Base-by-base conservation (phyloP, 176 grass and related monocot genomes). In the Cenchrus americanus region DNA sequence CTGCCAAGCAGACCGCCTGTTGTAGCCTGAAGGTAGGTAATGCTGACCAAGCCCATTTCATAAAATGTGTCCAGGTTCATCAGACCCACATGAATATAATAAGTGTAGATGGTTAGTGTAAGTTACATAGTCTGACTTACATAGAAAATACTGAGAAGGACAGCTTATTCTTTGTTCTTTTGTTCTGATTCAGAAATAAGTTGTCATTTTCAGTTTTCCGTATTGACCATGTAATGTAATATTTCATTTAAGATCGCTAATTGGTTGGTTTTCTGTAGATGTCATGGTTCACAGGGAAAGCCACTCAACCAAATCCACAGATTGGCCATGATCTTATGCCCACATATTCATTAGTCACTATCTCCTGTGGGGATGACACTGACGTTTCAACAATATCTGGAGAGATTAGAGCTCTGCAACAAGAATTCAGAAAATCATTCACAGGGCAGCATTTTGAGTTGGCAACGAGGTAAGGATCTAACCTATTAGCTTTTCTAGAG, bases 261-360 rank as follows among this genome's bases (percentile, higher is more conserved):
- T 50, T 26, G 19, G 18, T 55, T 82, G 32, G 8, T 5, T 81
- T 83, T 71, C 63, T 57, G 41, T 69, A 83, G 73, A 82, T 82
- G 70, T 51, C 79, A 73, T 50, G 12, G 83, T 67, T 90, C 19
- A 13, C 17, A 44, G 58, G 37, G 73, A 7, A 67, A 19, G 46
- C 50, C 60, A 52, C 27, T 67, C 49, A 24, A 52, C 59, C 27
- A 60, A 51, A 67, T 61, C 17, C 42, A 60, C 41, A 51, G 64
- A 85, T 78, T 27, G 60, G 60, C 17, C 24, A 71, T 48, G 2
- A 10, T 30, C 81, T 41, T 40, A 57, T 23, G 15, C 47, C 73
- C 44, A 78, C 24, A 82, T 14, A 65, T 62, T 82, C 40, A 78
- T 40, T 14, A 0, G 24, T 58, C 7, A 0, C 6, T 51, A 62